Conservation (phyloP, 768 basidiomycete species). For the Peribolospora baueri region DNA sequence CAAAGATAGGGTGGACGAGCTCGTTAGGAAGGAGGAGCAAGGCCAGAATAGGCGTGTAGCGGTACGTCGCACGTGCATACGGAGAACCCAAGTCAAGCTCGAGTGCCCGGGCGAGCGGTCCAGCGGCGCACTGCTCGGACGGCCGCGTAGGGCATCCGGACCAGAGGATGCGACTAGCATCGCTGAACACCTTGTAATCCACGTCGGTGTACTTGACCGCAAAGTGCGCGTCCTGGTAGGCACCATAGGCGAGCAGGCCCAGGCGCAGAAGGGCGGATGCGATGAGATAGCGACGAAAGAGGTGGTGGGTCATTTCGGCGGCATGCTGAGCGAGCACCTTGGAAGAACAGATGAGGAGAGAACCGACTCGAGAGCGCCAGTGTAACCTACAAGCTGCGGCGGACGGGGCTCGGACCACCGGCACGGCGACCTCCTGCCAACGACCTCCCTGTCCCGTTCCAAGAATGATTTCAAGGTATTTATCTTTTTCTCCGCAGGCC, state of each 20-base stretch:
- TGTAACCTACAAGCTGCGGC: no score
- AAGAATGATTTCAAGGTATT: no score
- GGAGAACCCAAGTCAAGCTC: slow-evolving; percentile 31
- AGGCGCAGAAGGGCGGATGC: slow-evolving; percentile 34
- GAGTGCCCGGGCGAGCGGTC: neutral
- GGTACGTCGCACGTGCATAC: slow-evolving; percentile 73
- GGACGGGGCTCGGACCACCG: no score
- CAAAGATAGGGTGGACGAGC: slow-evolving; percentile 59
- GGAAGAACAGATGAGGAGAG: no score
- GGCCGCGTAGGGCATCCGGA: neutral
- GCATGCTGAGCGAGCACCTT: neutral
- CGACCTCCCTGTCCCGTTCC: no score
- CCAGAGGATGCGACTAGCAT: slow-evolving; percentile 49
- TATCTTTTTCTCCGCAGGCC: no score
- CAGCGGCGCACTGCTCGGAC: neutral
- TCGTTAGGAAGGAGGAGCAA: slow-evolving; percentile 55
- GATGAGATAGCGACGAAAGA: neutral
- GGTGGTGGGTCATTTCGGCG: no score
- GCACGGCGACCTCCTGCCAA: no score
- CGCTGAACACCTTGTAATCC: slow-evolving; percentile 85
- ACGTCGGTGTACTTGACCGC: slow-evolving; percentile 91
- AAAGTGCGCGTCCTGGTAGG: slow-evolving; percentile 65
- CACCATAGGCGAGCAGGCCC: slow-evolving; percentile 54
- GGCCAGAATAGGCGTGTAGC: slow-evolving; percentile 85
- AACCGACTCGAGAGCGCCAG: no score